Conservation (phyloP, 176 grass and related monocot genomes). For the Alopecurus myosuroides region DNA sequence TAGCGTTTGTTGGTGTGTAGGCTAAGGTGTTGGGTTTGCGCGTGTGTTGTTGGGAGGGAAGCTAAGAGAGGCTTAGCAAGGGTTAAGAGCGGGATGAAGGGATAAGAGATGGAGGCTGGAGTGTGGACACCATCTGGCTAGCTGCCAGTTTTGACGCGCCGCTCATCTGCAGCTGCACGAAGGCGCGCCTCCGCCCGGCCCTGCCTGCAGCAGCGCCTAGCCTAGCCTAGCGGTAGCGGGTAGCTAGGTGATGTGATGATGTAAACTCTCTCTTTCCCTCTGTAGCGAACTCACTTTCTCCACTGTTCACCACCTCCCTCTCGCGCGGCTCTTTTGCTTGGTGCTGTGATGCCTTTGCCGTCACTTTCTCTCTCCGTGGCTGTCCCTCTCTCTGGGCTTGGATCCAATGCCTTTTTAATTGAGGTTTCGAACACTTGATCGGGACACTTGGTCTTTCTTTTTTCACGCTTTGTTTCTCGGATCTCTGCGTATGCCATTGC, state of each 20-base stretch:
- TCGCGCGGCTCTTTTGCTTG: neutral
- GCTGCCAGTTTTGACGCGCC: constrained; percentile 53
- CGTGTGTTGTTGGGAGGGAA: neutral
- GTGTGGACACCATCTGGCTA: constrained; percentile 40
- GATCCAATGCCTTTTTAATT: constrained; percentile 39
- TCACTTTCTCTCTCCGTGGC: neutral
- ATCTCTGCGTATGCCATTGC: neutral
- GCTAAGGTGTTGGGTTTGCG: neutral
- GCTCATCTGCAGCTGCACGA: neutral
- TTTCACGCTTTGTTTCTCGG: neutral
- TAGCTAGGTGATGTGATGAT: constrained; percentile 11
- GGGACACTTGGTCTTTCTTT: constrained; percentile 48
- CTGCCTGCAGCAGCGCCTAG: neutral
- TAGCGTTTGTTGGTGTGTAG: neutral
- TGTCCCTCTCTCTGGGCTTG: constrained; percentile 39
- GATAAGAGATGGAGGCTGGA: constrained; percentile 33
- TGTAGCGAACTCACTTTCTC: constrained; percentile 10
- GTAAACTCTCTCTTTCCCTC: neutral
- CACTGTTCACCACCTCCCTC: constrained; percentile 5
- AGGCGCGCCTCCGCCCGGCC: no score
- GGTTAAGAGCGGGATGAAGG: constrained; percentile 38
- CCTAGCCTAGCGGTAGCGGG: no score
- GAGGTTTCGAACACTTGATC: constrained; percentile 35
- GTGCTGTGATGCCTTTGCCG: constrained; percentile 10
- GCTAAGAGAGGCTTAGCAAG: constrained; percentile 44